These are phyloP conservation scores for Echria macrotheca DNA, from an alignment of 495 filamentous ascomycete genomes.

Conservation along the genomic window DNA sequence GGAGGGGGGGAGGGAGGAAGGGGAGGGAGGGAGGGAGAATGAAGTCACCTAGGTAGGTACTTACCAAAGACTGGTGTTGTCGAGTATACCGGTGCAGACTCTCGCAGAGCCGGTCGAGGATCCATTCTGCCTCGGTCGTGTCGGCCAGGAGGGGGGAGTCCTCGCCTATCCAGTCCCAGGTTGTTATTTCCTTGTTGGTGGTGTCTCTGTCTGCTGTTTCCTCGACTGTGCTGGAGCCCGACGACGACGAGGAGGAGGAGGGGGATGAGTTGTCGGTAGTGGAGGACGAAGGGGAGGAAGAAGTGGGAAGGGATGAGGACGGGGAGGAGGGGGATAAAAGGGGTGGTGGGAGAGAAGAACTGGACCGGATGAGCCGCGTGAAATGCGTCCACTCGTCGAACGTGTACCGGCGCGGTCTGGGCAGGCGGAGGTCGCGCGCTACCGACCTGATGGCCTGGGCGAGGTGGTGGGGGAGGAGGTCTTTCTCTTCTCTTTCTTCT, in stretches of 20 bases:
- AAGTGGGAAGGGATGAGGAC: conserved; percentile 11
- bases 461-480: conserved; percentile 41
- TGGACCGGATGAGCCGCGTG: conserved; percentile 41
- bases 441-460: conserved; percentile 54
- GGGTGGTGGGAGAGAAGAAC: neutral
- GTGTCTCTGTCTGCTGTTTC: conserved; percentile 10
- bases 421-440: conserved; percentile 49
- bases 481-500: neutral
- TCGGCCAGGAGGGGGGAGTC: conserved; percentile 61
- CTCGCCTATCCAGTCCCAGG: conserved; percentile 71
- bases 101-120: conserved; percentile 55
- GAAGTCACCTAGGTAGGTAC: neutral
- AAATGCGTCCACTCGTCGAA: conserved; percentile 71
- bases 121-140: conserved; percentile 51
- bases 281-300: no score
- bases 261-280: no score
- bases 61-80: conserved; percentile 23
- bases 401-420: conserved; percentile 53
- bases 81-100: conserved; percentile 41
- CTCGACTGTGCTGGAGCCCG: no score
- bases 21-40: no score
- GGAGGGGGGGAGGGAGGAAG: no score
- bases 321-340: neutral
- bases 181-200: conserved; percentile 27
- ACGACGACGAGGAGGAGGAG: no score